Evolutionary conservation across 1,139 yeast genomes (phyloP).

Genomic region (Zhuliangozyma blackwelliae): DNA sequence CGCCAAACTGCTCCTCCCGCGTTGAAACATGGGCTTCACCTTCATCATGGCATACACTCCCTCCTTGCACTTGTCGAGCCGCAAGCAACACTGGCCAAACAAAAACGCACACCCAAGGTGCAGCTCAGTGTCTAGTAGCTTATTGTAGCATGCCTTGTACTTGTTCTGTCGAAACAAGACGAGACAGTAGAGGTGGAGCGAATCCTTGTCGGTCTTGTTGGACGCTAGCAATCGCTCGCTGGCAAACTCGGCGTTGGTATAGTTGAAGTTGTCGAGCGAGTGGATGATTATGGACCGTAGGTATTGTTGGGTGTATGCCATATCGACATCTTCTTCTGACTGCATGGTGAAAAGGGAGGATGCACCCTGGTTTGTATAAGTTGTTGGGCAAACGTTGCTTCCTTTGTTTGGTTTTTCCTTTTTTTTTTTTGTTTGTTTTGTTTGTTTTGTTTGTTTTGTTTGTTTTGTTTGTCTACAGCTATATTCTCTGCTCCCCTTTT

Average conservation of each 20-base stretch:
- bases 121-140: conserved; percentile 43
- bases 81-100: conserved; percentile 62
- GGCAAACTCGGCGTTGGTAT: conserved; percentile 74
- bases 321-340: conserved; percentile 1
- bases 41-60: conserved; percentile 57
- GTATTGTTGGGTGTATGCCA: conserved; percentile 27
- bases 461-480: background rate
- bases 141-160: conserved; percentile 57
- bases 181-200: conserved; percentile 60
- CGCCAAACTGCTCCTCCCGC: conserved; percentile 55
- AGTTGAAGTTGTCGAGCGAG: conserved; percentile 66
- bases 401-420: background rate
- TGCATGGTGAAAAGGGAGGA: background rate
- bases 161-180: conserved; percentile 54
- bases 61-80: conserved; percentile 52
- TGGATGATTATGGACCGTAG: conserved; percentile 60
- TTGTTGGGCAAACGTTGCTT: background rate
- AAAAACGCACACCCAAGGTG: conserved; percentile 72
- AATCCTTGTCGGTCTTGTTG: conserved; percentile 46
- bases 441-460: background rate
- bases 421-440: background rate
- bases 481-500: too few species aligned
- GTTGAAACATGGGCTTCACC: conserved; percentile 40
- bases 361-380: too few species aligned
- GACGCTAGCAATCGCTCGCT: conserved; percentile 68